Conservation (phyloP, 1,284 basidiomycete genomes). For the Ustilago trichophora region DNA sequence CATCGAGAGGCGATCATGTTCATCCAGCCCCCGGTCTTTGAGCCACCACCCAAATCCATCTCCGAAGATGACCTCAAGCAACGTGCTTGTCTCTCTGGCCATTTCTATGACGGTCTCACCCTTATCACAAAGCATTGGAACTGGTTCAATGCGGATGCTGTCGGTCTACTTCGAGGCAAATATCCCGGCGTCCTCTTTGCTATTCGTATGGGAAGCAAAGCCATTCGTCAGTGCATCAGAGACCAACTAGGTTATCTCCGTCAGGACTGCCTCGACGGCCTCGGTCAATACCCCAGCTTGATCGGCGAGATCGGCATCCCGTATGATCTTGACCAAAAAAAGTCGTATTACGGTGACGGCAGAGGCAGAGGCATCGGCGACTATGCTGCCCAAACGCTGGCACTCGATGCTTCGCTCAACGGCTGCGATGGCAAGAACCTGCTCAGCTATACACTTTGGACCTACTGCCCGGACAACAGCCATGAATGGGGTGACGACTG, state of each 20-base stretch:
- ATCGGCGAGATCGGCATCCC: conserved; percentile 97
- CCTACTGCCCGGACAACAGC: conserved; percentile 78
- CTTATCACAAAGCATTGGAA: conserved; percentile 72
- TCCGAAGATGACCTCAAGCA: conserved; percentile 72
- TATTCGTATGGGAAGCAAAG: conserved; percentile 77
- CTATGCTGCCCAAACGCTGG: conserved; percentile 80
- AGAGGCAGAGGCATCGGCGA: conserved; percentile 69
- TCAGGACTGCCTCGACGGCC: conserved; percentile 72
- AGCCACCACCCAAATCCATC: conserved; percentile 74
- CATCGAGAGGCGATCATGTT: conserved; percentile 90
- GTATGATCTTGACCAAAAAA: conserved; percentile 86
- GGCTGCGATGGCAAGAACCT: conserved; percentile 84
- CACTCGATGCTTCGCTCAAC: conserved; percentile 90
- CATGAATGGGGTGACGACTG: conserved; percentile 94
- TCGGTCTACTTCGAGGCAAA: conserved; percentile 82
- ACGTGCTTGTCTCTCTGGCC: conserved; percentile 81
- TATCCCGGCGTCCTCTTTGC: conserved; percentile 73
- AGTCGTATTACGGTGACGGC: conserved; percentile 72
- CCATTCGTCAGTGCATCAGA: conserved; percentile 83
- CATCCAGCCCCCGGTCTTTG: conserved; percentile 91
- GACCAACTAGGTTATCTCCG: conserved; percentile 85
- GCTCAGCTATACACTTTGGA: conserved; percentile 89
- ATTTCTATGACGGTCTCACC: conserved; percentile 92
- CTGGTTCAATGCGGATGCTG: conserved; percentile 83
- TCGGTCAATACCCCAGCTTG: conserved; percentile 83